Base-by-base conservation (phyloP, 306 rosid species). In the Ceratonia siliqua region DNA sequence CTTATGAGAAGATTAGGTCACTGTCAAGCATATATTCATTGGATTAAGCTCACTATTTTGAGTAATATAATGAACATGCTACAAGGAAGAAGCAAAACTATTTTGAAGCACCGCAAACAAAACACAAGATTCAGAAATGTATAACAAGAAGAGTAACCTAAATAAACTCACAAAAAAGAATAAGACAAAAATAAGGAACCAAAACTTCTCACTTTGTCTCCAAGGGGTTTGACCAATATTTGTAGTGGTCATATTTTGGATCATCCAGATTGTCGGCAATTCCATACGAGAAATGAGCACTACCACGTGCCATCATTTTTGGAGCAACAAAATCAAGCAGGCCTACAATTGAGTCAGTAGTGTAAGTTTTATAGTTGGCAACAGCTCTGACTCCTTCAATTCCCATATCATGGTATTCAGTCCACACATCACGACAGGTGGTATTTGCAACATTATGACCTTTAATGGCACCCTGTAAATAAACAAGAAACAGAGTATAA, bases 351-450 rank as follows among this genome's bases (percentile, higher is more conserved):
- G 91, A 78, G 45, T 39, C 67, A 9, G 93, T 87, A 32, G 97
- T 86, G 85, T 84, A 91, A 59, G 85, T 85, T 81, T 89, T 87
- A 79, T 89, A 85, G 1, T 91, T 90, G 4, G 89, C 90, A 69
- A 91, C 86, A 62, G 95, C 92, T 83, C 83, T 84, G 64, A 89
- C 85, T 72, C 95, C 97, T 82, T 83, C 93, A 53, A 87, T 53
- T 79, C 97, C 93, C 91, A 91, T 91, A 73, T 91, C 95, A 74
- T 87, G 93, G 68, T 91, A 91, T 78, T 91, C 97, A n/a, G 95
- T 89, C 97, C 95, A 91, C 68, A 84, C 81, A 73, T 91, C 97
- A 24, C 84, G 86, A 78, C 95, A 89, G 6, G 92, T 78, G 48
- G 70, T 52, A 82, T 91, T 91, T 63, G 85, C 95, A 61, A 81